Base-by-base conservation (phyloP, 2,329 filamentous ascomycete species). In the Trichoderma semiorbis region DNA sequence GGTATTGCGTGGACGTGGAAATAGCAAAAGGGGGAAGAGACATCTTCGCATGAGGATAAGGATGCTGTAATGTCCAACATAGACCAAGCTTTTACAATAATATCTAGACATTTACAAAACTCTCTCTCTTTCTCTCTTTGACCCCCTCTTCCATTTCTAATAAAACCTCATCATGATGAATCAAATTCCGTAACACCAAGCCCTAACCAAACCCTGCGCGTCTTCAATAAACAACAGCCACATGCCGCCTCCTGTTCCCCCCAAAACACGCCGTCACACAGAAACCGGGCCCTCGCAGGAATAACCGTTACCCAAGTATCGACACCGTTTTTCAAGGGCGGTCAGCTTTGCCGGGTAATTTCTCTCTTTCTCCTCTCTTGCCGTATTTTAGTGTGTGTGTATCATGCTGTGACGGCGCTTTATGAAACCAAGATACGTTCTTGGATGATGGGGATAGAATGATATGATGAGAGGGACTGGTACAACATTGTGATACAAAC, bases 231-330 rank as follows among this genome's bases (percentile, higher is more conserved):
- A 30, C 50, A 28, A 53, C 18, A 36, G 58, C 43, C 39, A 34
- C 58, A 70, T 61, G 57, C 57, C 30, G 26, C 55, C 55, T 61
- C 66, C 57, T 69, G 57, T 61, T 58, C 39, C 47, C 47, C 28
- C 24, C 16, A 50, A 53, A 21, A 30, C 30, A 21, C 47, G 57
- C 39, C 32, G 67, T 70, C 21, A 14, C 47, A 70, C 68, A 57
- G 32, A 64, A 57, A 57, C 43, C 60, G 68, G 68, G 68, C n/a
- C 68, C 68, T 70, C 68, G 60, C 68, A 70, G 68, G 2, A 43
- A 18, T 6, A 5, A 32, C 55, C 28, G 62, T 50, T 57, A 57
- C 68, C 62, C 58, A 57, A 24, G 21, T 53, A 63, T 61, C 26
- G 36, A 47, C 66, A 26, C 24, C 16, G 12, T 32, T 21, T 57